Evolutionary conservation across 1,139 yeast genomes (phyloP), one percentile per base, ranked within the genome.

Genomic region (Debaryomyces psychrophilus): DNA sequence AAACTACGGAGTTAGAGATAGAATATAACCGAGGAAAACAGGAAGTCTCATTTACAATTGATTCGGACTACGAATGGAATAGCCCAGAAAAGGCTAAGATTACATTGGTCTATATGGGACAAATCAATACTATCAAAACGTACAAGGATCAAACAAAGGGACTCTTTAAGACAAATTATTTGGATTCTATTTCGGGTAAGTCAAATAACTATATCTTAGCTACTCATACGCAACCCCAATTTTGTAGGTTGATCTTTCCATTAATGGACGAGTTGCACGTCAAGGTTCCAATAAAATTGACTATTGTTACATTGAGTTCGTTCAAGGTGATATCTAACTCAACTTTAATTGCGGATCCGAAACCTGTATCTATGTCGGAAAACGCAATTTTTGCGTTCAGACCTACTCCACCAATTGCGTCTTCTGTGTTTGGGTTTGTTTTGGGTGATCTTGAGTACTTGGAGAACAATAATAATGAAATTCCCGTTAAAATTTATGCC

Each of bases 211-310:
- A 67, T 47, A 65, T 85, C 12, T 59, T 85, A 35, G 83, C 90
- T 0, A 84, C 93, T 1, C 92, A 87, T 57, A 75, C 82, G 36
- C 92, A 85, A 59, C 90, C 93, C 0, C 73, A 75, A 27, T 83
- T 76, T 51, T 85, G 89, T 2, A 71, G 85, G 54, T 60, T 60
- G 43, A 76, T 85, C 11, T 82, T 82, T 56, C 93, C 93, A 1
- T 77, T 84, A 52, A 60, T 86, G 17, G 92, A 87, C 58, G 90
- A 85, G 52, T 71, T 81, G 17, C 59, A 68, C n/a, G 61, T 68
- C 34, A 86, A 84, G 56, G 73, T 81, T 4, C 73, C 78, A 1
- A 73, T 83, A 45, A 59, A 73, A 46, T 63, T 87, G 31, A 56
- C 73, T 1, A 62, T 86, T 12, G 74, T 62, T 11, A 74, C 86